These are phyloP conservation scores for Aspergillus transmontanensis DNA, from an alignment of 2,329 filamentous ascomycete species.

Conservation along the genomic window DNA sequence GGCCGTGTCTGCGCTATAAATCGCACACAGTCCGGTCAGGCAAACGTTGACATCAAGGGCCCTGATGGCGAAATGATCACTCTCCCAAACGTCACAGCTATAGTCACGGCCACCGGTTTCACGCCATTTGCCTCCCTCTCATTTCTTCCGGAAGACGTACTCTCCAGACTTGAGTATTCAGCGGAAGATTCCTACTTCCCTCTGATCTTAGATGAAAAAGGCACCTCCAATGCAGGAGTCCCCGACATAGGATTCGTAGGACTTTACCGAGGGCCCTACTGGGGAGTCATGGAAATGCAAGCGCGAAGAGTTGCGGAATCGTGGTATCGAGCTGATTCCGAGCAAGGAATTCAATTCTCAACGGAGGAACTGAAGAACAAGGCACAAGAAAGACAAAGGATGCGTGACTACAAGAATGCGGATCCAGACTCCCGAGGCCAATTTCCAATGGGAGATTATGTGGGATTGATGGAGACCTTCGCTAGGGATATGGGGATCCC, in stretches of 20 bases:
- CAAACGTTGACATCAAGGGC: slow-evolving; percentile 41
- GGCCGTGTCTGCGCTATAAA: slow-evolving; percentile 41
- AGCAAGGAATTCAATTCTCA: not conserved
- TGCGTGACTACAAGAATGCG: slow-evolving; percentile 25
- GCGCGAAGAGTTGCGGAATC: slow-evolving; percentile 66
- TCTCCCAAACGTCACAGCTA: slow-evolving; percentile 62
- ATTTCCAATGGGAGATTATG: slow-evolving; percentile 83
- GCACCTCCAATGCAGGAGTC: slow-evolving; percentile 62
- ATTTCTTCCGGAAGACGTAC: slow-evolving; percentile 63
- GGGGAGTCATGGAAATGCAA: slow-evolving; percentile 88
- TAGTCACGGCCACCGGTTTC: slow-evolving; percentile 78
- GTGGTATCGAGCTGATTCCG: slow-evolving; percentile 51
- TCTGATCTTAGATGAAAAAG: slow-evolving; percentile 68
- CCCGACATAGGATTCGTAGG: slow-evolving; percentile 75
- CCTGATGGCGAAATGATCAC: slow-evolving; percentile 38
- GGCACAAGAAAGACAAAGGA: slow-evolving; percentile 25
- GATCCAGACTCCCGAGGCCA: slow-evolving; percentile 53
- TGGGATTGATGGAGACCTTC: slow-evolving; percentile 74
- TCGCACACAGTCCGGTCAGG: slow-evolving; percentile 2
- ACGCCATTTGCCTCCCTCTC: slow-evolving; percentile 64
- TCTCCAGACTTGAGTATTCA: slow-evolving; percentile 61
- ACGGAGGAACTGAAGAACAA: slow-evolving; percentile 25
- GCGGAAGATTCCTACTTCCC: slow-evolving; percentile 59
- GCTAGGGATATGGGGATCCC: slow-evolving; percentile 59
- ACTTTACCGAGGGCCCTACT: slow-evolving; percentile 82